Percentiles rank a stretch among this genome's conserved stretches.
Evolutionary conservation across 2,329 filamentous ascomycete species (phyloP).

Genomic region (Epicoccum nigrum): DNA sequence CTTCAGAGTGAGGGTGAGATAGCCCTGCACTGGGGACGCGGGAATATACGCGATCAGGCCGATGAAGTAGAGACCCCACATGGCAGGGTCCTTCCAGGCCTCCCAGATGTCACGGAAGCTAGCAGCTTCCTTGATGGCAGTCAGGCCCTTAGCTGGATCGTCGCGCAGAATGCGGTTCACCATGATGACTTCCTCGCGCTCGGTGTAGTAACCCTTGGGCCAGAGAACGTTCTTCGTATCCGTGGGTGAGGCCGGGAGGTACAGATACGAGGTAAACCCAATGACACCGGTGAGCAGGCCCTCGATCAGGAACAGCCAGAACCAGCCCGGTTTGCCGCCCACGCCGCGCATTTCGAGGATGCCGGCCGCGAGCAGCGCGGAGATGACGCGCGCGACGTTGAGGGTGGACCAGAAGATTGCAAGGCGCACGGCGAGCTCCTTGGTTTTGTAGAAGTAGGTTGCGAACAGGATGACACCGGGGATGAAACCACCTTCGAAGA

Average conservation of each 20-base stretch:
- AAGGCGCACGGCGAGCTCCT: constrained; percentile 70
- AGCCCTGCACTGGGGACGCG: constrained; percentile 45
- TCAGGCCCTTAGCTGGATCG: constrained; percentile 61
- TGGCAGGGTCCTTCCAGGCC: constrained; percentile 60
- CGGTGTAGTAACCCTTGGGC: constrained; percentile 68
- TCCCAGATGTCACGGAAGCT: constrained; percentile 55
- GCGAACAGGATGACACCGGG: constrained; percentile 70
- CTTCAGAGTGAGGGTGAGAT: constrained; percentile 50
- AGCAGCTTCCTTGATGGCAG: constrained; percentile 62
- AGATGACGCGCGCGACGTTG: constrained; percentile 59
- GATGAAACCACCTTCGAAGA: constrained; percentile 60
- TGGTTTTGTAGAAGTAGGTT: constrained; percentile 75
- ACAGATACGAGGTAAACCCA: constrained; percentile 37
- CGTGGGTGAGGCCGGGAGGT: constrained; percentile 59
- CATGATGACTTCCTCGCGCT: constrained; percentile 71
- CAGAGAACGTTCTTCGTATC: constrained; percentile 34
- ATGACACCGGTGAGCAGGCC: constrained; percentile 40
- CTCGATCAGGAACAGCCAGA: constrained; percentile 59
- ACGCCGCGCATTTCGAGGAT: constrained; percentile 59
- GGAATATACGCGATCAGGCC: constrained; percentile 50
- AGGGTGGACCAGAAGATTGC: constrained; percentile 74
- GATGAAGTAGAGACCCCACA: constrained; percentile 62
- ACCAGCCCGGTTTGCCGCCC: constrained; percentile 59
- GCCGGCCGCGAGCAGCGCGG: constrained; percentile 62
- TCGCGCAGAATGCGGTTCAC: constrained; percentile 66